Conservation (phyloP, 345 rosid species). For the Combretum micranthum region DNA sequence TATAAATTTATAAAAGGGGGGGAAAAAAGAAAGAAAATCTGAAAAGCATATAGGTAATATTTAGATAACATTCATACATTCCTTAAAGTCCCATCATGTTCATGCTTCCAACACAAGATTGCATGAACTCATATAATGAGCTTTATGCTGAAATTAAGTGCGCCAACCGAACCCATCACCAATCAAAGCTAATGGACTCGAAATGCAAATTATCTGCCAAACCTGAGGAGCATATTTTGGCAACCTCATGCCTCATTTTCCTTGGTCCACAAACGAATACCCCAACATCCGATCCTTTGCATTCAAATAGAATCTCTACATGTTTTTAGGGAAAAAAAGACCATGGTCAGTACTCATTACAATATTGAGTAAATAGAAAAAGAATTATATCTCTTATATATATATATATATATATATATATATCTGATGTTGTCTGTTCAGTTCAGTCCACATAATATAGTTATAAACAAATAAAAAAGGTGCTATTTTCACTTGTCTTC, state of each 20-base stretch:
- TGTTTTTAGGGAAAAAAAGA: background rate
- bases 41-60: too few species aligned
- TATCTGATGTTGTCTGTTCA: background rate
- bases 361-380: slow-evolving; percentile 34
- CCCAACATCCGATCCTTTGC: slow-evolving; percentile 42
- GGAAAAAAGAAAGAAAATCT: too few species aligned
- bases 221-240: slow-evolving; percentile 48
- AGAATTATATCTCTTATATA: background rate
- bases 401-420: background rate
- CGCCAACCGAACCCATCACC: slow-evolving; percentile 21
- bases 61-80: too few species aligned
- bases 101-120: too few species aligned
- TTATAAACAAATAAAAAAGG: too few species aligned
- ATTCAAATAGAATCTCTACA: slow-evolving; percentile 34
- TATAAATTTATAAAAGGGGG: too few species aligned
- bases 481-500: too few species aligned
- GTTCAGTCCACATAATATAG: too few species aligned
- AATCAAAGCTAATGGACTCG: slow-evolving; percentile 58
- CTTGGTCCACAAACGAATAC: slow-evolving; percentile 52
- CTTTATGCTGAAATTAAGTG: too few species aligned
- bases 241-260: slow-evolving; percentile 52
- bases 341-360: too few species aligned
- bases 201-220: slow-evolving; percentile 43
- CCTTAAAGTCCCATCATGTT: too few species aligned
- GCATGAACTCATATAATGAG: too few species aligned